Evolutionary conservation across 2,329 filamentous ascomycete species (phyloP).

Genomic region (Penicillium sp.): DNA sequence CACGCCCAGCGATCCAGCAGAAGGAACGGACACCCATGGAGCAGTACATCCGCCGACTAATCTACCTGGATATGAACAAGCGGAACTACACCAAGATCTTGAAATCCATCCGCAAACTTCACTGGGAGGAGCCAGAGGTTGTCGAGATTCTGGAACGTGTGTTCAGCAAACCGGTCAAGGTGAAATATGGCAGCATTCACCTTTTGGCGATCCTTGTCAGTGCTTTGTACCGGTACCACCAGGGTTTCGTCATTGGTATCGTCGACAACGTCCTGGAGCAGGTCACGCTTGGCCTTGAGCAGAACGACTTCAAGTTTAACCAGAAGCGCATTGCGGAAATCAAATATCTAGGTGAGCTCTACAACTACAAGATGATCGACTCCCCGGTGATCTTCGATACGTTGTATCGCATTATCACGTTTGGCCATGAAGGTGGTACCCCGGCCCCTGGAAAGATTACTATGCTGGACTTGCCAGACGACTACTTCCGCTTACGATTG

Average conservation of each 20-base stretch:
- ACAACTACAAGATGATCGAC: conserved; percentile 96
- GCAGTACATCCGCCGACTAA: conserved; percentile 84
- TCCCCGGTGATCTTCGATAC: conserved; percentile 93
- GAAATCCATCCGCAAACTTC: conserved; percentile 89
- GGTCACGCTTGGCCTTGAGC: conserved; percentile 81
- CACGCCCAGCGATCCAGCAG: conserved; percentile 89
- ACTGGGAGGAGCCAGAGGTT: conserved; percentile 94
- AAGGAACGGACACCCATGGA: conserved; percentile 95
- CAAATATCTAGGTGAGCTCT: conserved; percentile 93
- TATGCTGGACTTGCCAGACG: conserved; percentile 80
- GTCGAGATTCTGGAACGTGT: conserved; percentile 79
- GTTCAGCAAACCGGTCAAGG: conserved; percentile 93
- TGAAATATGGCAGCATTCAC: conserved; percentile 96
- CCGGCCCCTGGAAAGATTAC: conserved; percentile 75
- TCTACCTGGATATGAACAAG: conserved; percentile 92
- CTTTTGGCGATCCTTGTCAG: conserved; percentile 85
- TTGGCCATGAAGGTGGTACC: conserved; percentile 79
- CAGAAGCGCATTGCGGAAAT: conserved; percentile 92
- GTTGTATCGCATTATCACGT: conserved; percentile 90
- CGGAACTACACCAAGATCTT: conserved; percentile 90
- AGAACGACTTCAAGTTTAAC: conserved; percentile 97
- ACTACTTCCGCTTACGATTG: conserved; percentile 92
- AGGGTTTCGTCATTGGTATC: conserved; percentile 83
- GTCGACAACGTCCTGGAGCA: conserved; percentile 90
- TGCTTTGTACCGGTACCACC: conserved; percentile 86